Conservation (phyloP, 2,329 filamentous ascomycete genomes). For the Daldinia sp. region DNA sequence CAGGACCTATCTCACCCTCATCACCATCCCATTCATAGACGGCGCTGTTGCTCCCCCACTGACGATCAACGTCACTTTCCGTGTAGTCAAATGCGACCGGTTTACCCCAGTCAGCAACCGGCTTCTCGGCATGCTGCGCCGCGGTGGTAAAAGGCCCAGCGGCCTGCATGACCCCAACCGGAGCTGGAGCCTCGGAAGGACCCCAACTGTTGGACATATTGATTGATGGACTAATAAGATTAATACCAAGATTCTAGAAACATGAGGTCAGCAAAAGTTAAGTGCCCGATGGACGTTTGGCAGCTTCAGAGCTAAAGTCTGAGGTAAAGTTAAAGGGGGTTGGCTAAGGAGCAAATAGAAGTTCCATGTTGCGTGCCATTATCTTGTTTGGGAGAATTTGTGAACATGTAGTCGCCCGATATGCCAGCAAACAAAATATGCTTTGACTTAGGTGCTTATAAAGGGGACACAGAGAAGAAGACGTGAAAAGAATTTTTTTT, state of each 20-base stretch:
- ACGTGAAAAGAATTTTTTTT: too few relatives aligned
- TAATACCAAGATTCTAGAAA: background rate
- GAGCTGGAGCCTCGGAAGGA: conserved; percentile 41
- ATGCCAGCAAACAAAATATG: too few relatives aligned
- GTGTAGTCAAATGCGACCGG: conserved; percentile 60
- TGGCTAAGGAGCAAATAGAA: too few relatives aligned
- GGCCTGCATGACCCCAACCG: conserved; percentile 27
- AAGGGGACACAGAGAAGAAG: too few relatives aligned
- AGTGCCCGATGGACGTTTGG: background rate
- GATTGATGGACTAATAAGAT: conserved; percentile 5
- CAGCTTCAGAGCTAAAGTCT: too few relatives aligned
- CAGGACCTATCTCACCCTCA: conserved; percentile 83
- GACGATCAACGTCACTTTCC: conserved; percentile 41
- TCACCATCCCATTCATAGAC: conserved; percentile 88
- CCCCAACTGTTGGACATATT: conserved; percentile 40
- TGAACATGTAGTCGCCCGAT: too few relatives aligned
- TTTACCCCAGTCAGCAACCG: conserved; percentile 56
- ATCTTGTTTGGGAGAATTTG: too few relatives aligned
- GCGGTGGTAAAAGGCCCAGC: conserved; percentile 9
- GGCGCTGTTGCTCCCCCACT: conserved; percentile 63
- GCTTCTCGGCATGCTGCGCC: conserved; percentile 14
- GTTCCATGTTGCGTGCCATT: too few relatives aligned
- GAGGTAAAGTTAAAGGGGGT: too few relatives aligned
- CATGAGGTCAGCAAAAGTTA: conserved; percentile 1
- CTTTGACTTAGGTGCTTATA: too few relatives aligned